These are phyloP conservation scores for Diaporthe caulivora DNA, from an alignment of 2,329 filamentous ascomycete species.

Conservation along the genomic window DNA sequence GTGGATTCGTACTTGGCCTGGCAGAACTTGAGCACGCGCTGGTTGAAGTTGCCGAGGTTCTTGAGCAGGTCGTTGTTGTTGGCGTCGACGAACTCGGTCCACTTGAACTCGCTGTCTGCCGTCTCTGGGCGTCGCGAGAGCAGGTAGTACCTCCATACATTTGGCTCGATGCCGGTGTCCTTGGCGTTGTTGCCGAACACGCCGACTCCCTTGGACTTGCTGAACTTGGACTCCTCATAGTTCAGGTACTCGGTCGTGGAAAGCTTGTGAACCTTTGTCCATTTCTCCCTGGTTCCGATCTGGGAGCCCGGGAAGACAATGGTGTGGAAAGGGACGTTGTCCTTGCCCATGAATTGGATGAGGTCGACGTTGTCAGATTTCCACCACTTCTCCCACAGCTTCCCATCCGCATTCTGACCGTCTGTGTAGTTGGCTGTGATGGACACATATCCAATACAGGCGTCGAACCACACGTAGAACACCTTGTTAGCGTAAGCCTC, in stretches of 20 bases:
- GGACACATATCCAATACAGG: slow-evolving; percentile 95
- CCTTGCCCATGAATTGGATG: slow-evolving; percentile 97
- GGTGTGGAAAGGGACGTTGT: slow-evolving; percentile 85
- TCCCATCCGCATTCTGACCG: slow-evolving; percentile 56
- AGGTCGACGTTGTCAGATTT: slow-evolving; percentile 87
- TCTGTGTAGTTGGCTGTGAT: slow-evolving; percentile 92
- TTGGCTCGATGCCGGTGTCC: slow-evolving; percentile 84
- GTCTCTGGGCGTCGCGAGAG: slow-evolving; percentile 79
- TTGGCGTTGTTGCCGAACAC: slow-evolving; percentile 93
- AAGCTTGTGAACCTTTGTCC: slow-evolving; percentile 90
- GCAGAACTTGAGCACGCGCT: slow-evolving; percentile 72
- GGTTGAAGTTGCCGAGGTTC: slow-evolving; percentile 72
- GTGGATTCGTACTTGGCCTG: slow-evolving; percentile 58
- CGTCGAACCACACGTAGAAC: slow-evolving; percentile 80
- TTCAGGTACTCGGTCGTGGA: slow-evolving; percentile 92
- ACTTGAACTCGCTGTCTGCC: slow-evolving; percentile 80
- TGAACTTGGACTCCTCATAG: slow-evolving; percentile 92
- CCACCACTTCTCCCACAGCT: slow-evolving; percentile 96
- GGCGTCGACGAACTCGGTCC: slow-evolving; percentile 76
- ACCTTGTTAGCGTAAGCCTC: slow-evolving; percentile 74
- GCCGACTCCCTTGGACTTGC: slow-evolving; percentile 88
- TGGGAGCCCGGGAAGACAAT: slow-evolving; percentile 93
- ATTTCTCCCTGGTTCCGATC: slow-evolving; percentile 84
- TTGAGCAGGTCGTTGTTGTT: slow-evolving; percentile 80
- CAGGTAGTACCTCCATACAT: slow-evolving; percentile 84